Percentiles rank a stretch among this genome's conserved stretches.
Evolutionary conservation across 1,284 basidiomycete species (phyloP).

Genomic region (Pascua sp.): DNA sequence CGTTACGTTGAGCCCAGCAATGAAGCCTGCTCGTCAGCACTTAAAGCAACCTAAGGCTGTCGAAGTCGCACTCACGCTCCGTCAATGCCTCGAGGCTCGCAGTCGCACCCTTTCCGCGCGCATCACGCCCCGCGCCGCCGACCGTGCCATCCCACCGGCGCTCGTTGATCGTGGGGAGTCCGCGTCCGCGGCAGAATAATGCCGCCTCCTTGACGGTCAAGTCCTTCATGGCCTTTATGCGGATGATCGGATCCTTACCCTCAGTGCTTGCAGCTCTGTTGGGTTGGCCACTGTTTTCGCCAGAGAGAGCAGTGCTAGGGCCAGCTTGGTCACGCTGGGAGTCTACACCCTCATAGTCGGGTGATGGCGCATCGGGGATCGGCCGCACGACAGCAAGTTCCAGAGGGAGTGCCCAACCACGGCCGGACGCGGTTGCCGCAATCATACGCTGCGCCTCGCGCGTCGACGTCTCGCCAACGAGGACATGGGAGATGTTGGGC

Average conservation of each 20-base stretch:
- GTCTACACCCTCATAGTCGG: background rate
- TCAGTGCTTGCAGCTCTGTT: background rate
- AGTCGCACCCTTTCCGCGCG: slow-evolving; percentile 52
- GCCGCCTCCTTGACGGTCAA: slow-evolving; percentile 72
- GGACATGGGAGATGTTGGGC: slow-evolving; percentile 63
- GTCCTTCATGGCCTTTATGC: slow-evolving; percentile 67
- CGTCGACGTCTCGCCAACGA: slow-evolving; percentile 77
- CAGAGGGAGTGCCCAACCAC: slow-evolving; percentile 69
- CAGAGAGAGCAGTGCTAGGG: no score
- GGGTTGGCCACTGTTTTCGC: no score
- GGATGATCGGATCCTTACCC: slow-evolving; percentile 53
- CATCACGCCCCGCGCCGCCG: slow-evolving; percentile 44
- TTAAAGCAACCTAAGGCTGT: no score
- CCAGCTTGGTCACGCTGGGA: background rate
- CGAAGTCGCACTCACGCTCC: slow-evolving; percentile 56
- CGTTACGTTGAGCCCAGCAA: slow-evolving; percentile 71
- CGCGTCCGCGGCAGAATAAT: slow-evolving; percentile 35
- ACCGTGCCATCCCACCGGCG: slow-evolving; percentile 58
- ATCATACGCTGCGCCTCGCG: slow-evolving; percentile 73
- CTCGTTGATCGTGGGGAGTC: slow-evolving; percentile 60
- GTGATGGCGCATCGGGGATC: background rate
- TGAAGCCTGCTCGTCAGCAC: slow-evolving; percentile 61
- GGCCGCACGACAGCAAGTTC: slow-evolving; percentile 58
- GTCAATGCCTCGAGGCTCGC: slow-evolving; percentile 64
- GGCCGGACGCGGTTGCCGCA: slow-evolving; percentile 71